Evolutionary conservation across 2,329 filamentous ascomycete genomes (phyloP).

Genomic region (Colletotrichum lentis): DNA sequence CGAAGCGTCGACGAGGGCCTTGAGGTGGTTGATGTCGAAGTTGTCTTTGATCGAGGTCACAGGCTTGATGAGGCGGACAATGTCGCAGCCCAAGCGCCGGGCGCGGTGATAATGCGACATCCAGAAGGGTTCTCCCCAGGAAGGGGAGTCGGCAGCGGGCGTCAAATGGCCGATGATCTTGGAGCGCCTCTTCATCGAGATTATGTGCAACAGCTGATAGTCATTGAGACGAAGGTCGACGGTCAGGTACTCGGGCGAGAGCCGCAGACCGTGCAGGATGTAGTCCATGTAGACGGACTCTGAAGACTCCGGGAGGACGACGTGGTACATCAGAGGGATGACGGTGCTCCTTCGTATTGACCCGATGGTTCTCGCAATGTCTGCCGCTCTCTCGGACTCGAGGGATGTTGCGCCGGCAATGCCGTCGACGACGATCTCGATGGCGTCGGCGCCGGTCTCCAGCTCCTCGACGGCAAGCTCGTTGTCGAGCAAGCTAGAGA

Average conservation of each 20-base stretch:
- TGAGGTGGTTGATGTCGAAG: conserved; percentile 65
- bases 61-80: conserved; percentile 68
- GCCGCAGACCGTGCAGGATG: conserved; percentile 65
- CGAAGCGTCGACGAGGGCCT: conserved; percentile 56
- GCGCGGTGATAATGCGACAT: conserved; percentile 66
- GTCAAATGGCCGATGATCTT: conserved; percentile 69
- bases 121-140: conserved; percentile 67
- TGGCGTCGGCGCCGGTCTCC: conserved; percentile 72
- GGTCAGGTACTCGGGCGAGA: conserved; percentile 70
- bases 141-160: conserved; percentile 50
- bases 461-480: conserved; percentile 69
- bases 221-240: conserved; percentile 68
- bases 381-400: conserved; percentile 51
- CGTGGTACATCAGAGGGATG: conserved; percentile 65
- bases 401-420: conserved; percentile 35
- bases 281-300: conserved; percentile 61
- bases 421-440: conserved; percentile 66
- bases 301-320: conserved; percentile 49
- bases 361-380: conserved; percentile 66
- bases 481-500: conserved; percentile 63
- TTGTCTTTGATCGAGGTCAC: conserved; percentile 68
- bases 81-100: conserved; percentile 64
- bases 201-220: conserved; percentile 58
- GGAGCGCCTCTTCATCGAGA: conserved; percentile 61
- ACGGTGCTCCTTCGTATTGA: conserved; percentile 70